Base-by-base conservation (phyloP, 2,329 filamentous ascomycete genomes). In the Madurella mycetomatis region DNA sequence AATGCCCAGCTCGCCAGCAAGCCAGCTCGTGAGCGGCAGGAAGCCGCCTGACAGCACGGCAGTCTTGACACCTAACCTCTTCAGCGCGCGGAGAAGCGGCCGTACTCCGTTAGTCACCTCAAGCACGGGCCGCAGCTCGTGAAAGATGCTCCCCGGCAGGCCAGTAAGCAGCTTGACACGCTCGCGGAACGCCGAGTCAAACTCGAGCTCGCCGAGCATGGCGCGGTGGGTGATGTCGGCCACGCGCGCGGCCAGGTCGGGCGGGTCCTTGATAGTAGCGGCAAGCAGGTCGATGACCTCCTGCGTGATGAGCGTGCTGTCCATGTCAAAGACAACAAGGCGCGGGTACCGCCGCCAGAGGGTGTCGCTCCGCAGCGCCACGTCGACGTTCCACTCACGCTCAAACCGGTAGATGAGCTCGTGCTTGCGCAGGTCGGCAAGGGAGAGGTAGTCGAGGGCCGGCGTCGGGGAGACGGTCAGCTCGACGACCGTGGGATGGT, bases 231-330 rank as follows among this genome's bases (percentile, higher is more conserved):
- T 99, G 63, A 99, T 97, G 64, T 86, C 84, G 9, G 90, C 88
- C 40, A 99, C 92, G 64, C 88, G 77, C 50, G 84, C 84, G 63
- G 90, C 84, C n/a, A 95, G 81, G 49, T 90, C 89, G 2, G 81
- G 72, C 67, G 80, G 74, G 71, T 88, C 74, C 46, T 73, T 77
- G 64, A 96, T 83, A 39, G 87, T 87, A 51, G 87, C 85, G 4
- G 94, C 94, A 53, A 99, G 86, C 65, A 97, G 85, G 70, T 99
- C 94, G 67, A 99, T 97, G 57, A 96, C 92, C 74, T 99, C 94
- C 70, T 99, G 92, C 51, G 92, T 88, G 69, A 99, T 97, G 56
- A 99, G 81, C 0, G 94, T 99, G 70, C 88, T 94, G 74, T 99
- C 94, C 94, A 99, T 99, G 71, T 99, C 94, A 67, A 99, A 99